Evolutionary conservation across 73 alveolate genomes (phyloP), one percentile per base, ranked within the genome.

Genomic region (Symbiodinium natans): DNA sequence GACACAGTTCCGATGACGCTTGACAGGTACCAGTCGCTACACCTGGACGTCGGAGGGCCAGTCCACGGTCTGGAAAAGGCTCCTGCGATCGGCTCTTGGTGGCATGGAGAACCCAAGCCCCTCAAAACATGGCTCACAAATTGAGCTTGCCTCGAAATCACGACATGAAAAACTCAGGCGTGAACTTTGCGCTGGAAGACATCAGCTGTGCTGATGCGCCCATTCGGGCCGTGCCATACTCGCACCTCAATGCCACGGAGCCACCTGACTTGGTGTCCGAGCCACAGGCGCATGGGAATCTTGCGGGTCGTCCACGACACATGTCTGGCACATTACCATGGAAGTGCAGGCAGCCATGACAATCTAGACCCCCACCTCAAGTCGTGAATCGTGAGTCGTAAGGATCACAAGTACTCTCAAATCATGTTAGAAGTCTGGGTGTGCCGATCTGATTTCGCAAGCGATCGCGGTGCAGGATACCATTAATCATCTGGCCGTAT

Each of bases 201-300:
- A 17, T 87, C 63, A 34, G 75, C 84, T 87, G 94, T 38, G 94
- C 94, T 17, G 94, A 87, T 38, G 94, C 94, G n/a, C 94, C 94
- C 8, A 46, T 87, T 40, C 40, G 94, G 75, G 94, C 41, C 4
- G 63, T 87, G 39, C 94, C 94, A 21, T 56, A 52, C 75, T 87
- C 94, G 23, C 94, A 87, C 63, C 54, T 63, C n/a, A 75, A 87
- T 33, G 42, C 94, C 19, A 36, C 94, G 6, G 94, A 87, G 56
- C 94, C 94, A 17, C 94, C 94, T 15, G 94, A 87, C 42, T 56
- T 87, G 94, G 23, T 31, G 41, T 54, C 84, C n/a, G 94, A 87
- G 94, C 46, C 94, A 27, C 63, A 86, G 93, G 93, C 52, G 84
- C 36, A 21, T 21, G 41, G 59, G 42, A 29, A 31, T 46, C 29